Conservation (phyloP, 768 basidiomycete genomes). For the Russula brevipes region DNA sequence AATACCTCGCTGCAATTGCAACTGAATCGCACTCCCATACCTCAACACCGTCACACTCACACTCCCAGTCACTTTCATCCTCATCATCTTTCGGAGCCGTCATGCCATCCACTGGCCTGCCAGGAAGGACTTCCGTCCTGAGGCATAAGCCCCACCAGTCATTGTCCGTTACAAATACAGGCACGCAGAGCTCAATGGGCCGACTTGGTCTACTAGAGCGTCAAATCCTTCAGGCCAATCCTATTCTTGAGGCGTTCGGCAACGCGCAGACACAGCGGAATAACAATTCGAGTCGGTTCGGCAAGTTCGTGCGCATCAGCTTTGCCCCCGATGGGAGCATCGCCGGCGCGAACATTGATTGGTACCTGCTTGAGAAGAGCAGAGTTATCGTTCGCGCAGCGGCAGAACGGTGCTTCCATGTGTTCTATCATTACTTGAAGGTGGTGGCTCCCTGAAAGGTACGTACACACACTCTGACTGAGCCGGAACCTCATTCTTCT, state of each 20-base stretch:
- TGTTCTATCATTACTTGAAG: slow-evolving; percentile 93
- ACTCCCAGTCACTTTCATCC: slow-evolving; percentile 55
- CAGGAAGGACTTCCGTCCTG: slow-evolving; percentile 53
- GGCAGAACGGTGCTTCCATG: slow-evolving; percentile 91
- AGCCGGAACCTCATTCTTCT: slow-evolving; percentile 9
- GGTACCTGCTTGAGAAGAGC: slow-evolving; percentile 98
- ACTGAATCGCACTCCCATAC: slow-evolving; percentile 62
- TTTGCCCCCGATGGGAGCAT: slow-evolving; percentile 93
- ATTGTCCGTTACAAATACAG: slow-evolving; percentile 43
- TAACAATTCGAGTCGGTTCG: slow-evolving; percentile 98
- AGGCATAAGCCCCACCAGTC: slow-evolving; percentile 47
- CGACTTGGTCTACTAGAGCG: slow-evolving; percentile 86
- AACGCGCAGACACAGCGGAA: slow-evolving; percentile 98
- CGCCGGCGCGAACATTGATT: slow-evolving; percentile 96
- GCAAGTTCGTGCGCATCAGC: slow-evolving; percentile 94
- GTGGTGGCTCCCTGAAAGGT: slow-evolving; percentile 69
- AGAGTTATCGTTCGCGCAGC: slow-evolving; percentile 83
- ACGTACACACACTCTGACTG: slow-evolving; percentile 26
- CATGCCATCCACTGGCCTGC: slow-evolving; percentile 63
- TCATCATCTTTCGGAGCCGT: slow-evolving; percentile 45
- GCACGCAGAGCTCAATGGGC: slow-evolving; percentile 52
- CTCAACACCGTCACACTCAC: slow-evolving; percentile 53
- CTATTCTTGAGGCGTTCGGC: slow-evolving; percentile 95
- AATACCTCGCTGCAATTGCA: slow-evolving; percentile 96
- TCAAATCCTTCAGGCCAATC: slow-evolving; percentile 96